A percentile compares a stretch with the other conserved stretches of the same genome.
phyloP scores from a whole-genome alignment of 2,329 filamentous ascomycete genomes.

The Fusarium secorum region DNA sequence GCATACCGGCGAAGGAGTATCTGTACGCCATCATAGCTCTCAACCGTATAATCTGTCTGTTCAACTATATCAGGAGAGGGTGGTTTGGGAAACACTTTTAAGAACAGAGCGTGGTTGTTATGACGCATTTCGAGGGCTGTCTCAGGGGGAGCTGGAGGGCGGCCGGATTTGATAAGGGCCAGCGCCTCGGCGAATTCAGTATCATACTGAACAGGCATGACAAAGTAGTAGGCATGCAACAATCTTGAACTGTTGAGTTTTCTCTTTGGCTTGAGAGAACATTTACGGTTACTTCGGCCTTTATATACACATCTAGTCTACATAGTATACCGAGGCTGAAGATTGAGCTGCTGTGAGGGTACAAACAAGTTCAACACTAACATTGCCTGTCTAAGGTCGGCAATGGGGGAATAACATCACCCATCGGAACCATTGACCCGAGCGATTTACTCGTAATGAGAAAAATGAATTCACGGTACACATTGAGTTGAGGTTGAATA shows the following conservation, averaged over 20 bases:
- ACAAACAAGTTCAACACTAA: not conserved
- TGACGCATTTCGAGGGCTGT: constrained; percentile 26
- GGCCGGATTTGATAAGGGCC: constrained; percentile 13
- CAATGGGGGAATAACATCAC: not conserved
- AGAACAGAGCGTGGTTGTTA: constrained; percentile 6
- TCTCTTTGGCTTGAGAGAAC: not conserved
- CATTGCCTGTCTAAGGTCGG: not conserved
- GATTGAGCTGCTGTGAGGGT: not conserved
- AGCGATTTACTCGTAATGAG: not conserved
- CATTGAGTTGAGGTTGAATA: not conserved
- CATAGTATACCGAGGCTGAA: not conserved
- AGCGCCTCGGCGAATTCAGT: constrained; percentile 29
- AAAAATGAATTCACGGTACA: not conserved
- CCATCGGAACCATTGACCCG: not conserved
- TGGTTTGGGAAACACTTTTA: constrained; percentile 2
- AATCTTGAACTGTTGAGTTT: not conserved
- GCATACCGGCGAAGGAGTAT: constrained; percentile 28
- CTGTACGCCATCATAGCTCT: constrained; percentile 19
- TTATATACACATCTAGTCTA: constrained; percentile 1
- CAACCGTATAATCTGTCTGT: constrained; percentile 17
- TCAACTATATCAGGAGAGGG: not conserved
- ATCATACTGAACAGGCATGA: constrained; percentile 31
- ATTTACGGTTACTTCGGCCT: not conserved
- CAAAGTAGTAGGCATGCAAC: not conserved
- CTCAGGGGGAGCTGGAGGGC: not conserved